phyloP scores from a whole-genome alignment of 2,329 filamentous ascomycete species.

The Rasamsonia emersonii region DNA sequence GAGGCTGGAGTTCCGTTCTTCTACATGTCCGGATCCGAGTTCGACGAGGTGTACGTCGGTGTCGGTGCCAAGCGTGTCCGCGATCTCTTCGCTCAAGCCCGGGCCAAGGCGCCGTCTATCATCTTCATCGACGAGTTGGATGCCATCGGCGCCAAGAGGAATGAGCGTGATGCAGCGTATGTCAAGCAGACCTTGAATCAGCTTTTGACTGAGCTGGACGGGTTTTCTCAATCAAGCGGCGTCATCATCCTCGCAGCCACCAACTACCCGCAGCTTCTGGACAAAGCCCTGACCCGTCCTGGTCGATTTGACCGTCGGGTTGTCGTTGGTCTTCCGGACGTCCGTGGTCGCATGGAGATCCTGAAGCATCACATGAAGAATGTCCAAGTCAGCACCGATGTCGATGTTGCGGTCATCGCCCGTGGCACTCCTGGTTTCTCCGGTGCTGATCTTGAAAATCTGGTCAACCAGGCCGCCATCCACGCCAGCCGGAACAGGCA shows the following conservation, averaged over 20 bases:
- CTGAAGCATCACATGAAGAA: constrained; percentile 90
- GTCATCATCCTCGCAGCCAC: constrained; percentile 95
- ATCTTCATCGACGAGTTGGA: constrained; percentile 94
- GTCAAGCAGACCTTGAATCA: constrained; percentile 97
- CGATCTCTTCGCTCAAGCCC: constrained; percentile 78
- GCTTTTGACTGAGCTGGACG: constrained; percentile 90
- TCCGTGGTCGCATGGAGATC: constrained; percentile 85
- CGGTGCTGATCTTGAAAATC: constrained; percentile 90
- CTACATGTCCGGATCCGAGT: constrained; percentile 99
- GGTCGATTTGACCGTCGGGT: constrained; percentile 95
- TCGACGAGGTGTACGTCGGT: constrained; percentile 96
- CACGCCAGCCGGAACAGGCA: constrained; percentile 85
- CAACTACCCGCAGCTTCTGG: constrained; percentile 88
- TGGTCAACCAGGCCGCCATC: constrained; percentile 92
- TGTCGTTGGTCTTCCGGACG: constrained; percentile 79
- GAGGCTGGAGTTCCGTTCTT: constrained; percentile 98
- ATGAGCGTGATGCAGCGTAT: constrained; percentile 86
- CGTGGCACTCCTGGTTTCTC: constrained; percentile 86
- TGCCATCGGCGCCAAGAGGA: constrained; percentile 88
- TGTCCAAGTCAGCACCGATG: constrained; percentile 69
- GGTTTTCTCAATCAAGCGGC: constrained; percentile 88
- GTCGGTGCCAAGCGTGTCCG: constrained; percentile 94
- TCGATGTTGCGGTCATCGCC: constrained; percentile 76
- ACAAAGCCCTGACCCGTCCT: constrained; percentile 88
- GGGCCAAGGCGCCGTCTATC: constrained; percentile 79